Evolutionary conservation across 2,329 filamentous ascomycete genomes (phyloP).

Genomic region (Penicillium sp.): DNA sequence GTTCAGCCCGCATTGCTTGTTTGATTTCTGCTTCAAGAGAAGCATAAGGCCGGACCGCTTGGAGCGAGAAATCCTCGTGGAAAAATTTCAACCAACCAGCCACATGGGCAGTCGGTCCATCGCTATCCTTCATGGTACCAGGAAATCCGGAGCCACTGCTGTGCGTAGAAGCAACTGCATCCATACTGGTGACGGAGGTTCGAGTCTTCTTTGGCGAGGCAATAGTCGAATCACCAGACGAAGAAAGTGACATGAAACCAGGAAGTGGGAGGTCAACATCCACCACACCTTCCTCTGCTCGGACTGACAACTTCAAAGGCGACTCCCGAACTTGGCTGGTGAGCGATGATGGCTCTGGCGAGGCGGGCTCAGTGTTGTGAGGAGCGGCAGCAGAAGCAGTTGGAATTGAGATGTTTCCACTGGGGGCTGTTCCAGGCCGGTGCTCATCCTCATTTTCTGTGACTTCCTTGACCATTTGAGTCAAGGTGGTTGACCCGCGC

Average conservation of each 20-base stretch:
- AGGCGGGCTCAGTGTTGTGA: constrained; percentile 21
- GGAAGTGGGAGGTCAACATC: constrained; percentile 58
- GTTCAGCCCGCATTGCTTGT: constrained; percentile 55
- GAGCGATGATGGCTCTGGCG: constrained; percentile 29
- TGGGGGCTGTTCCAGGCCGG: constrained; percentile 22
- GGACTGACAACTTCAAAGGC: constrained; percentile 54
- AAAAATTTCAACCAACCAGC: constrained; percentile 57
- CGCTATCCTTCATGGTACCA: constrained; percentile 32
- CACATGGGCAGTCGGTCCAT: constrained; percentile 53
- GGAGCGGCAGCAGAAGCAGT: constrained; percentile 18
- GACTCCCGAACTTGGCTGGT: constrained; percentile 40
- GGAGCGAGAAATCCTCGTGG: constrained; percentile 59
- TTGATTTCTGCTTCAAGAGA: constrained; percentile 54
- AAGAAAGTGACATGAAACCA: constrained; percentile 49
- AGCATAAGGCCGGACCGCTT: constrained; percentile 56
- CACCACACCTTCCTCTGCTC: constrained; percentile 58
- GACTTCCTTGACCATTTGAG: constrained; percentile 36
- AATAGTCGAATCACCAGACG: constrained; percentile 44
- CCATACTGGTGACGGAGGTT: constrained; percentile 52
- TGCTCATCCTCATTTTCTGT: constrained; percentile 20
- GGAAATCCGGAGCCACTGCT: constrained; percentile 40
- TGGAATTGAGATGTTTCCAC: constrained; percentile 38
- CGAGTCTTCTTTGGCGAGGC: constrained; percentile 44
- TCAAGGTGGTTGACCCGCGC: constrained; percentile 29
- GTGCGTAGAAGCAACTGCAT: constrained; percentile 47